Percentiles rank a stretch among this genome's conserved stretches.
Evolutionary conservation across 805 yeast genomes (phyloP).

Genomic region (Starmerella sirachaensis): DNA sequence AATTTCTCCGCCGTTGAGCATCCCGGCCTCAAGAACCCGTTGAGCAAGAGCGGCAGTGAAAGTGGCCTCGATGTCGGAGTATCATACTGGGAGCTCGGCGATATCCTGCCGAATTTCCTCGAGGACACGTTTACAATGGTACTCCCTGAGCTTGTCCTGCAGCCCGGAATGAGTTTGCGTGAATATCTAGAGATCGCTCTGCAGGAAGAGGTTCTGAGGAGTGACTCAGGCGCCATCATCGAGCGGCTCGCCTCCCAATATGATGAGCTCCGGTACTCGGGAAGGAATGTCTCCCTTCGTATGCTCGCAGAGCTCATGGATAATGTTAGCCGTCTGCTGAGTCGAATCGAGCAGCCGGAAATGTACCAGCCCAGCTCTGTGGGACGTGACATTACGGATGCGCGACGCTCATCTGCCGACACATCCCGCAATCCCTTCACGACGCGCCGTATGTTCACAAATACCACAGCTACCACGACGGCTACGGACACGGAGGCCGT

Average conservation of each 20-base stretch:
- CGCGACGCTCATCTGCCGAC: too few relatives aligned
- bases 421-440: too few relatives aligned
- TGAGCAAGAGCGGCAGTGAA: not conserved
- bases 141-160: constrained; percentile 26
- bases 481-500: too few relatives aligned
- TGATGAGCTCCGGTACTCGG: constrained; percentile 59
- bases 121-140: constrained; percentile 20
- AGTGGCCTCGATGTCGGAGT: constrained; percentile 12
- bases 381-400: too few relatives aligned
- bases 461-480: too few relatives aligned
- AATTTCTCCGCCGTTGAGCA: constrained; percentile 16
- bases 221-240: constrained; percentile 12
- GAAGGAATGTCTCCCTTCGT: constrained; percentile 42
- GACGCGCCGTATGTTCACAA: too few relatives aligned
- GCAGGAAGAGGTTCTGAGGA: constrained; percentile 17
- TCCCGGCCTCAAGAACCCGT: constrained; percentile 22
- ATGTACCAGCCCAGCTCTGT: too few relatives aligned
- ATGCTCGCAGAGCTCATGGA: constrained; percentile 53
- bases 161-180: constrained; percentile 39
- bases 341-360: constrained; percentile 10
- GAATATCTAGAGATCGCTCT: constrained; percentile 42
- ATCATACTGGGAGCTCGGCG: constrained; percentile 24
- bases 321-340: constrained; percentile 14
- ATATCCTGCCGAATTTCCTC: constrained; percentile 21
- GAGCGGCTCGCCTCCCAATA: constrained; percentile 40